Evolutionary conservation across 768 basidiomycete genomes (phyloP).

Genomic region (Tricholoma matsutake): DNA sequence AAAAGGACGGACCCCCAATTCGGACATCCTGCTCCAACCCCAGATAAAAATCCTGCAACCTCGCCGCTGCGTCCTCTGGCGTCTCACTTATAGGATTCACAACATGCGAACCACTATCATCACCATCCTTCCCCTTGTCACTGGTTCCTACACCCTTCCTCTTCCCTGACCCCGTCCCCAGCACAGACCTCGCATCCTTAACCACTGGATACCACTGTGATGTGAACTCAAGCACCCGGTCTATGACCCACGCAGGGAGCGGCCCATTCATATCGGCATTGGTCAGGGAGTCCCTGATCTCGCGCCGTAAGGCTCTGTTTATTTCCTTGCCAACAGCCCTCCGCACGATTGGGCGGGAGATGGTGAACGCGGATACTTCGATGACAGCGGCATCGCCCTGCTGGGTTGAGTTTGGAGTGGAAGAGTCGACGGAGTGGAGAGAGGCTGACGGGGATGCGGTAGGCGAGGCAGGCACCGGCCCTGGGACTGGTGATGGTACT

Average conservation of each 20-base stretch:
- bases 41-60: conserved; percentile 71
- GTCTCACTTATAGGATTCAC: conserved; percentile 44
- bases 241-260: conserved; percentile 55
- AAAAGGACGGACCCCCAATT: conserved; percentile 34
- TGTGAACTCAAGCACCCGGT: conserved; percentile 55
- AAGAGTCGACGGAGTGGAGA: conserved; percentile 29
- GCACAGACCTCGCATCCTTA: conserved; percentile 19
- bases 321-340: conserved; percentile 54
- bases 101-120: conserved; percentile 31
- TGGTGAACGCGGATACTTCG: conserved; percentile 61
- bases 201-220: conserved; percentile 57
- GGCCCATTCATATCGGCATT: conserved; percentile 23
- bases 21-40: conserved; percentile 63
- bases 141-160: conserved; percentile 8
- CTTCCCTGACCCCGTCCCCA: neutral
- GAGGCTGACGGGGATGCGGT: conserved; percentile 32
- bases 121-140: conserved; percentile 24
- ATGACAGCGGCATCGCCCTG: conserved; percentile 32
- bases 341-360: conserved; percentile 49
- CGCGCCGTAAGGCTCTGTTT: conserved; percentile 48
- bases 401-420: conserved; percentile 8
- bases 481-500: conserved; percentile 5
- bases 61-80: conserved; percentile 49
- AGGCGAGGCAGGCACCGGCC: conserved; percentile 29
- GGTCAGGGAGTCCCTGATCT: conserved; percentile 48